A percentile compares a stretch with the other conserved stretches of the same genome.
Conservation (phyloP, 2,329 filamentous ascomycete species). For the Aspergillus unguis region DNA sequence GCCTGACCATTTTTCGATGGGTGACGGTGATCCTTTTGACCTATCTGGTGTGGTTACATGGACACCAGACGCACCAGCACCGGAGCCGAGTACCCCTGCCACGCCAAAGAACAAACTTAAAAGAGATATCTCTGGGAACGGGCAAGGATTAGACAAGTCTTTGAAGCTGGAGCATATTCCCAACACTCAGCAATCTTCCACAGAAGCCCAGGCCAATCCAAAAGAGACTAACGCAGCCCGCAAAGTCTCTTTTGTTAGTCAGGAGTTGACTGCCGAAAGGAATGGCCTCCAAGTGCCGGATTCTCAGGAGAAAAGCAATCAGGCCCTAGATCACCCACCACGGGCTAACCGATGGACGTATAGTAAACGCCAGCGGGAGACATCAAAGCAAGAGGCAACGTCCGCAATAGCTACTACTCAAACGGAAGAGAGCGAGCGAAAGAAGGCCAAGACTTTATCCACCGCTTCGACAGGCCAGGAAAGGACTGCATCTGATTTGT, state of each 20-base stretch:
- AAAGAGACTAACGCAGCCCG: constrained; percentile 13
- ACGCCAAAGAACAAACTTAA: neutral
- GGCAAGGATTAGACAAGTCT: neutral
- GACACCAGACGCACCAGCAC: constrained; percentile 12
- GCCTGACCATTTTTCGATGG: constrained; percentile 11
- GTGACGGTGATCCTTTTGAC: constrained; percentile 25
- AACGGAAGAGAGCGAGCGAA: constrained; percentile 9
- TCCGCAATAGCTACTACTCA: neutral
- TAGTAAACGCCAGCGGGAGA: constrained; percentile 13
- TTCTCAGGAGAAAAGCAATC: neutral
- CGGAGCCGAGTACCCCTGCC: neutral
- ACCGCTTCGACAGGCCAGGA: constrained; percentile 12
- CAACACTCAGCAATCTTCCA: neutral
- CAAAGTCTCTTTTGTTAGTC: constrained; percentile 27
- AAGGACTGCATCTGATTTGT: constrained; percentile 20
- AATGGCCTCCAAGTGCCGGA: constrained; percentile 10
- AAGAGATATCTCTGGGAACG: neutral
- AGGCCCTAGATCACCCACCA: constrained; percentile 1
- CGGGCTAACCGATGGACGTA: constrained; percentile 20
- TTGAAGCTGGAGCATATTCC: neutral
- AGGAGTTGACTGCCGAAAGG: neutral
- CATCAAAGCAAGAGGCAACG: neutral
- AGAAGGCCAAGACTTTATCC: constrained; percentile 13
- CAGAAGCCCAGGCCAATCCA: neutral
- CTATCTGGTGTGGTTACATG: constrained; percentile 30